Base-by-base conservation (phyloP, 2,329 filamentous ascomycete genomes). In the Coniochaeta sp. region DNA sequence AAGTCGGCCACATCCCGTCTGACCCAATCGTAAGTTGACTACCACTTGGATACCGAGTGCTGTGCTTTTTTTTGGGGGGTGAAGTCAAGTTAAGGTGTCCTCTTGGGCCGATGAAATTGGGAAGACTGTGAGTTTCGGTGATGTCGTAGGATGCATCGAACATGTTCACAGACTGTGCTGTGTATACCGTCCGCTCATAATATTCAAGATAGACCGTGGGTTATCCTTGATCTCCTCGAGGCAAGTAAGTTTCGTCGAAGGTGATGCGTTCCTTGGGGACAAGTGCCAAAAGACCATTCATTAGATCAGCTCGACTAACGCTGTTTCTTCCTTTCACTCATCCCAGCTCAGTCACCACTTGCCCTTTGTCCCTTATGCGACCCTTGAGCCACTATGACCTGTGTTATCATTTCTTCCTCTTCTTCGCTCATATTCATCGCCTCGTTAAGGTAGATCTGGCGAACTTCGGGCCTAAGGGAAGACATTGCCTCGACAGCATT, bases 121-220 rank as follows among this genome's bases (percentile, higher is more conserved):
- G 69, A n/a, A 73, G 71, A n/a, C 47, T 64, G 0, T 61, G 64
- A 19, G 67, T 69, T 71, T 68, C 4, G 70, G 69, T 8, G 56
- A 19, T 3, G 68, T 64, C 16, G 71, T 70, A 2, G 70, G 68
- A 52, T 73, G 69, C 11, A 65, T 58, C 3, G 67, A 6, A 74
- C 57, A 59, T 70, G 67, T 12, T 59, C 54, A 9, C 73, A 67
- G 12, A 69, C 69, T 2, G 64, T 26, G 60, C 69, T 71, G 61
- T 73, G 73, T 17, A 75, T 68, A 14, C 73, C 72, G 57, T 75
- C 73, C 9, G 71, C 71, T 1, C 70, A 71, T 7, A 74, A 62
- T n/a, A n/a, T n/a, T n/a, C n/a, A n/a, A n/a, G n/a, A n/a, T n/a
- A n/a, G n/a, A n/a, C n/a, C n/a, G n/a, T n/a, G n/a, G n/a, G n/a